Evolutionary conservation across 2,329 filamentous ascomycete species (phyloP).

Genomic region (Chaetomiaceae sp.): DNA sequence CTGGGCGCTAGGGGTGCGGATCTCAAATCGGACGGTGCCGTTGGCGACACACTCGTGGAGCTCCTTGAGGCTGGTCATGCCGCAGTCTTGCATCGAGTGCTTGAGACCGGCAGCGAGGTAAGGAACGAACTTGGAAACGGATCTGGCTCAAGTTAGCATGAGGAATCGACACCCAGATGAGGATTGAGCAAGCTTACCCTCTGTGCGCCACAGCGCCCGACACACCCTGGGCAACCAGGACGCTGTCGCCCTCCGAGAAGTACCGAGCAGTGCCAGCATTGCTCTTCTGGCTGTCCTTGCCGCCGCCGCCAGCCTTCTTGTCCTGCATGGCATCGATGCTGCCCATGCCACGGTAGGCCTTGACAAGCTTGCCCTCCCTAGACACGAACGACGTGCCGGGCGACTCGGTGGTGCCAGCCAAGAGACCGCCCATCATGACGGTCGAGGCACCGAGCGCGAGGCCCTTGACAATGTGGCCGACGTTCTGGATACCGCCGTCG

Average conservation of each 20-base stretch:
- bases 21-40: slow-evolving; percentile 83
- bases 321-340: slow-evolving; percentile 99
- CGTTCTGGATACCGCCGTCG: slow-evolving; percentile 96
- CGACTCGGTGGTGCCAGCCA: slow-evolving; percentile 95
- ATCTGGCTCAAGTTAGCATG: slow-evolving; percentile 46
- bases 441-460: slow-evolving; percentile 89
- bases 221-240: slow-evolving; percentile 95
- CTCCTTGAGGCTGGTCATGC: slow-evolving; percentile 71
- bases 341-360: slow-evolving; percentile 98
- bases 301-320: slow-evolving; percentile 80
- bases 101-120: slow-evolving; percentile 94
- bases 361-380: slow-evolving; percentile 94
- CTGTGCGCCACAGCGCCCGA: slow-evolving; percentile 79
- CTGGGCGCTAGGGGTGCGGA: slow-evolving; percentile 90
- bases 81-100: slow-evolving; percentile 95
- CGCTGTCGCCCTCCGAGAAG: slow-evolving; percentile 93
- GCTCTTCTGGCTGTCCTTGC: slow-evolving; percentile 68
- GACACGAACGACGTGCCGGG: slow-evolving; percentile 96
- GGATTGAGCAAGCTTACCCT: slow-evolving; percentile 44
- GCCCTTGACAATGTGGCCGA: slow-evolving; percentile 98
- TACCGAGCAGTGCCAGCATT: slow-evolving; percentile 97
- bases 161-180: background rate
- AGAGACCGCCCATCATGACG: slow-evolving; percentile 98
- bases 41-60: slow-evolving; percentile 71
- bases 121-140: slow-evolving; percentile 89